A percentile compares a stretch with the other conserved stretches of the same genome.
phyloP scores from a whole-genome alignment of 345 rosid species.

The Pistacia atlantica region DNA sequence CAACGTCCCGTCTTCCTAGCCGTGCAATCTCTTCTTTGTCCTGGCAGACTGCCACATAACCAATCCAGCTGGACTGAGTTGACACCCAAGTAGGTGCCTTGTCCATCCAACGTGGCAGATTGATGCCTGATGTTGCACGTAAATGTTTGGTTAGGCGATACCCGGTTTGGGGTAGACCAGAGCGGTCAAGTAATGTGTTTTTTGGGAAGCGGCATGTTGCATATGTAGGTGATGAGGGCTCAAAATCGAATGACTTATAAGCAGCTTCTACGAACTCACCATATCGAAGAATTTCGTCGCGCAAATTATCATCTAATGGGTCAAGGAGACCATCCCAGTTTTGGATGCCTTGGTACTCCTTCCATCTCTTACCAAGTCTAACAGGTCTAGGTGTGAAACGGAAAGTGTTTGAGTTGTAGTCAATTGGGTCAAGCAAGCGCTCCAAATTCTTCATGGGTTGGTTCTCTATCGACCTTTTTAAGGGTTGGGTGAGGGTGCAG shows the following conservation, averaged over 20 bases:
- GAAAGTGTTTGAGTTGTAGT: neutral
- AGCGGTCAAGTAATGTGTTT: constrained; percentile 49
- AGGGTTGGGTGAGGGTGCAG: constrained; percentile 24
- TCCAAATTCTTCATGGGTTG: constrained; percentile 60
- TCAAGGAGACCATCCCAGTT: constrained; percentile 77
- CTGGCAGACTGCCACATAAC: constrained; percentile 88
- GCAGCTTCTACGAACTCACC: constrained; percentile 84
- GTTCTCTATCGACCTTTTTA: constrained; percentile 27
- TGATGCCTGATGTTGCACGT: constrained; percentile 75
- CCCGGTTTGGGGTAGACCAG: constrained; percentile 67
- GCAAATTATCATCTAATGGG: constrained; percentile 82
- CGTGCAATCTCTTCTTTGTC: constrained; percentile 76
- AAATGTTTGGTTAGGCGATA: constrained; percentile 66
- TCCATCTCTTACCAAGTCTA: constrained; percentile 45
- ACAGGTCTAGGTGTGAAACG: constrained; percentile 3
- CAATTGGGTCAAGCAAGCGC: constrained; percentile 50
- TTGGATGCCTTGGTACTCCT: constrained; percentile 57
- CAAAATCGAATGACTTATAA: constrained; percentile 73
- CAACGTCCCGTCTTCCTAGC: constrained; percentile 84
- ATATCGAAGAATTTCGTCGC: constrained; percentile 78
- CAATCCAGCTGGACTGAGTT: constrained; percentile 88
- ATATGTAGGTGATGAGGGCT: constrained; percentile 64
- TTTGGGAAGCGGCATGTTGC: constrained; percentile 61
- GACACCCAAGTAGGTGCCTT: constrained; percentile 68
- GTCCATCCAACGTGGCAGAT: constrained; percentile 71